Percentiles rank a stretch among this genome's conserved stretches.
Evolutionary conservation across 306 rosid genomes (phyloP).

Genomic region (Begonia masoniana): DNA sequence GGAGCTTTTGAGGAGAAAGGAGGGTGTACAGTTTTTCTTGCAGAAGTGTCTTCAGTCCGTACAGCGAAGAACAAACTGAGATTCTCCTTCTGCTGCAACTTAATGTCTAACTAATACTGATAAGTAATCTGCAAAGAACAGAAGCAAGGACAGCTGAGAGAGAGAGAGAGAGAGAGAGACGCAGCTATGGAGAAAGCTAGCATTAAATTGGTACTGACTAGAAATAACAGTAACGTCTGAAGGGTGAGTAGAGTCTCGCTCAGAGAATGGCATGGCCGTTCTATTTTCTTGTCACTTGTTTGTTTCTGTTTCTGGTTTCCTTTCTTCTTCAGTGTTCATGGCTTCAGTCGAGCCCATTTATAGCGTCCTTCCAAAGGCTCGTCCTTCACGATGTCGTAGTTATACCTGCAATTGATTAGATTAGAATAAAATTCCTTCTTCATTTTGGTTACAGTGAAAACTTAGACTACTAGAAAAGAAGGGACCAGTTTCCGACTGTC

Average conservation of each 20-base stretch:
- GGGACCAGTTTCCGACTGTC: too few relatives aligned
- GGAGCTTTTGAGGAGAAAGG: neutral
- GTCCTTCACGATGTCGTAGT: slow-evolving; percentile 67
- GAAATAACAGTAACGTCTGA: slow-evolving; percentile 14
- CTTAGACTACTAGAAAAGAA: too few relatives aligned
- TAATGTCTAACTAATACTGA: slow-evolving; percentile 5
- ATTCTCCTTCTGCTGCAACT: neutral
- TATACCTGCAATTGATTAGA: slow-evolving; percentile 52
- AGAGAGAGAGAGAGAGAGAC: slow-evolving; percentile 8
- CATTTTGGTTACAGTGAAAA: too few relatives aligned
- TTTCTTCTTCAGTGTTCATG: slow-evolving; percentile 13
- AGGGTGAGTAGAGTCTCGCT: neutral
- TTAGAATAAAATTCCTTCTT: too few relatives aligned
- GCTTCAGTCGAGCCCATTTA: slow-evolving; percentile 74
- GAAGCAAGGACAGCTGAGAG: neutral
- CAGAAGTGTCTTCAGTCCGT: slow-evolving; percentile 10
- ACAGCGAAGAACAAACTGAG: slow-evolving; percentile 19
- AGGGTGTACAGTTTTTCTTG: neutral
- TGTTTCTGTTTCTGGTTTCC: too few relatives aligned
- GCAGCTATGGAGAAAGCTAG: slow-evolving; percentile 2
- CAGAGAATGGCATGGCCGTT: neutral
- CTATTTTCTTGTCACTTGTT: slow-evolving; percentile 1
- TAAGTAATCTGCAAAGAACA: slow-evolving; percentile 20
- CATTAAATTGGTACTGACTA: slow-evolving; percentile 15
- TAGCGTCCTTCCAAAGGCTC: slow-evolving; percentile 75